Evolutionary conservation across 768 basidiomycete genomes (phyloP).

Genomic region (Dacryopinax spathularia): DNA sequence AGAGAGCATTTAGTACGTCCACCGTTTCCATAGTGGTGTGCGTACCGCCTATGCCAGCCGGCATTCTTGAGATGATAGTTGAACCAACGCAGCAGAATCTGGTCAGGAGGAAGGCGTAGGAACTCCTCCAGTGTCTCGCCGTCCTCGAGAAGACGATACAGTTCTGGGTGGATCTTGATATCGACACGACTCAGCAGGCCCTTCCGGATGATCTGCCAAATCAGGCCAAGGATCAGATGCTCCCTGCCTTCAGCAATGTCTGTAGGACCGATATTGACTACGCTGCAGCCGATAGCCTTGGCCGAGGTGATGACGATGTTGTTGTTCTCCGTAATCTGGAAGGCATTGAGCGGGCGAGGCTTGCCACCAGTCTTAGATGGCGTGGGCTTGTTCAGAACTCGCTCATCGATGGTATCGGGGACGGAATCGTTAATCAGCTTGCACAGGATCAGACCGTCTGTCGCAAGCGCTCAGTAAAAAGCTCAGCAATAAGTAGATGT

Average conservation of each 20-base stretch:
- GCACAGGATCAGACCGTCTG: conserved; percentile 87
- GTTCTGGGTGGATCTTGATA: conserved; percentile 94
- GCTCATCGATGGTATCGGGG: conserved; percentile 95
- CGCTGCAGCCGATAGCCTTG: conserved; percentile 95
- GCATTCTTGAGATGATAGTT: conserved; percentile 97
- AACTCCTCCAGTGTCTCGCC: conserved; percentile 96
- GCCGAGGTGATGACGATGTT: conserved; percentile 98
- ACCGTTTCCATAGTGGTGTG: conserved; percentile 1
- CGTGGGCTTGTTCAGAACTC: conserved; percentile 86
- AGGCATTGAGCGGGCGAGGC: conserved; percentile 64
- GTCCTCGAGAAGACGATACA: conserved; percentile 91
- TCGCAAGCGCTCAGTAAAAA: neutral
- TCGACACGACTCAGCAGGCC: conserved; percentile 90
- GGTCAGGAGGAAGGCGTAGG: conserved; percentile 84
- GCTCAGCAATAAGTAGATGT: neutral
- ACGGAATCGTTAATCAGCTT: conserved; percentile 99
- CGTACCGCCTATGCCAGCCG: conserved; percentile 71
- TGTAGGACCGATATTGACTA: conserved; percentile 92
- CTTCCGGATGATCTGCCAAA: conserved; percentile 95
- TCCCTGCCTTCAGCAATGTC: conserved; percentile 89
- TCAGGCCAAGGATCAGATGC: conserved; percentile 91
- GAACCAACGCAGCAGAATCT: conserved; percentile 96
- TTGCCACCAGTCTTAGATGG: conserved; percentile 38
- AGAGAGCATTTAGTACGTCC: neutral
- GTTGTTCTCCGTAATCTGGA: conserved; percentile 99